Base-by-base conservation (phyloP, 2,329 filamentous ascomycete genomes). In the Penicillium crustosum region DNA sequence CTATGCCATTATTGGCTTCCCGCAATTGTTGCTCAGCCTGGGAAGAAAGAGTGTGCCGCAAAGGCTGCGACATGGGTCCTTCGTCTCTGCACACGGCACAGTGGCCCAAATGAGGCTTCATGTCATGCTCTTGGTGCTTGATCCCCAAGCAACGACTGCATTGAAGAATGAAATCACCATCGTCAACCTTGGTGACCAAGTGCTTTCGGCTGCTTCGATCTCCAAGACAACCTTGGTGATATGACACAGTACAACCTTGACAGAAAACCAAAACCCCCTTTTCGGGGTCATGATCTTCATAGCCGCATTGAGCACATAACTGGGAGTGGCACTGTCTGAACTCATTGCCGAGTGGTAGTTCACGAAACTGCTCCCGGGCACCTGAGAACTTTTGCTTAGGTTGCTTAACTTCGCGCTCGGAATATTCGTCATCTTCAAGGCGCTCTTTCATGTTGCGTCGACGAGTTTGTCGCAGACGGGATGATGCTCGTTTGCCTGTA, bases 241-340 rank as follows among this genome's bases (percentile, higher is more conserved):
- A 96, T 0, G 89, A 83, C 48, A 88, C 80, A 2, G 88, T 91
- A 72, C 94, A 99, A 31, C 94, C 94, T 76, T 99, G 95, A 66
- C 94, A 99, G 69, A 88, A 87, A 35, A 99, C 83, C 25, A 99
- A 79, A 39, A 84, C 80, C 0, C 90, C 91, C 69, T 87, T 88
- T 57, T 79, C 82, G 1, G 77, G 73, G 23, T 81, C 78, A 48
- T 83, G 78, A 9, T 83, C 82, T 17, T 73, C 75, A n/a, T 78
- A 75, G 48, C 76, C 78, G 70, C 94, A 99, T 3, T 86, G 82
- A 64, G 90, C 87, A 72, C 94, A 99, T 8, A 78, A 79, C 41
- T 83, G 79, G 47, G 82, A 84, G 73, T 99, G 94, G 12, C 84
- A 82, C 23, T 81, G 77, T 53, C 83, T 82, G 73, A 99, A 99